These are phyloP conservation scores for Cucurbita ficifolia DNA, from an alignment of 306 rosid species.

Conservation along the genomic window DNA sequence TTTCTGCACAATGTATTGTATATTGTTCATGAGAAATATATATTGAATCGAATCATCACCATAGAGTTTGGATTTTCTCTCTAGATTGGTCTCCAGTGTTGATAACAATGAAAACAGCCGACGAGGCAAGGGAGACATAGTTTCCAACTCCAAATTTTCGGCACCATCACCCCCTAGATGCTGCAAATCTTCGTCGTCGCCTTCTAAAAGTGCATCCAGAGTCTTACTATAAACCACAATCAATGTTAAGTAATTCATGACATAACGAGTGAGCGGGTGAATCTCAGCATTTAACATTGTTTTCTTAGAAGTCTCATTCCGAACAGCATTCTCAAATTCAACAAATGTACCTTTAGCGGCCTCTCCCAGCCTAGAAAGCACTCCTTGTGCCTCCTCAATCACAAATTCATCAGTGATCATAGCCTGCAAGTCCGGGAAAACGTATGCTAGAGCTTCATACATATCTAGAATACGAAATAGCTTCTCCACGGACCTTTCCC, in stretches of 20 bases:
- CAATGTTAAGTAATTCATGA: conserved; percentile 79
- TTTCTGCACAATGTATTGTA: conserved; percentile 64
- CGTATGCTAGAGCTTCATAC: conserved; percentile 67
- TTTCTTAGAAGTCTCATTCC: conserved; percentile 65
- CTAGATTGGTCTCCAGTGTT: conserved; percentile 58
- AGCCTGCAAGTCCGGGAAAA: conserved; percentile 40
- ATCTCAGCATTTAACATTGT: conserved; percentile 66
- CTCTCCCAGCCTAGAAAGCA: conserved; percentile 50
- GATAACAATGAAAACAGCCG: conserved; percentile 46
- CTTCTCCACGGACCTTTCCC: conserved; percentile 72
- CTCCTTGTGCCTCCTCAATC: conserved; percentile 51
- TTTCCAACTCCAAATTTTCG: conserved; percentile 29
- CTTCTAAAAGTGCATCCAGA: conserved; percentile 48
- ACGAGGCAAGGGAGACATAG: conserved; percentile 47
- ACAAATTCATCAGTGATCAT: conserved; percentile 48
- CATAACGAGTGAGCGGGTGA: conserved; percentile 86
- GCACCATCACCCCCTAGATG: conserved; percentile 28
- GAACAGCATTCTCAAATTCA: conserved; percentile 88
- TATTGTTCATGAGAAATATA: conserved; percentile 83
- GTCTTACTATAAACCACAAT: conserved; percentile 69
- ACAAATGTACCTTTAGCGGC: conserved; percentile 71
- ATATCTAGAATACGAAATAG: conserved; percentile 82
- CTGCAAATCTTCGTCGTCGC: conserved; percentile 31
- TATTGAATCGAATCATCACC: conserved; percentile 58
- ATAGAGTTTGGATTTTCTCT: conserved; percentile 60